phyloP scores from a whole-genome alignment of 352 stramenopile genomes.

The Globisporangium perplexum region DNA sequence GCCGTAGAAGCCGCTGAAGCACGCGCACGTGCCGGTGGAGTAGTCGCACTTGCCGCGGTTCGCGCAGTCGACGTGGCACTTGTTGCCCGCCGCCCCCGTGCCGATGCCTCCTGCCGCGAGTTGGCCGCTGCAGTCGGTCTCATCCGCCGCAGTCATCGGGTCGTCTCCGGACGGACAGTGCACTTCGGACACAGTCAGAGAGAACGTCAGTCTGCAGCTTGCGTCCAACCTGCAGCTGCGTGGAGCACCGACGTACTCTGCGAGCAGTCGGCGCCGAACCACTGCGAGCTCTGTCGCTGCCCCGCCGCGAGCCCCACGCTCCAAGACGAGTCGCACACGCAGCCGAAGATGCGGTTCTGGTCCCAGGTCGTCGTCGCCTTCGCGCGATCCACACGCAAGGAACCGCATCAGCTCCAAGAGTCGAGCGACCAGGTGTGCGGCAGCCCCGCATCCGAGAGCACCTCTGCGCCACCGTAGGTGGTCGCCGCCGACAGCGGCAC shows the following conservation, averaged over 20 bases:
- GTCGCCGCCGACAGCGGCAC: slow-evolving; percentile 52
- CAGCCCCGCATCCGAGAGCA: slow-evolving; percentile 1
- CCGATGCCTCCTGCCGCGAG: slow-evolving; percentile 30
- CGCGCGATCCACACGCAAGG: background rate
- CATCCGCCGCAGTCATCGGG: slow-evolving; percentile 66
- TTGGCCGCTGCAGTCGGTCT: slow-evolving; percentile 80
- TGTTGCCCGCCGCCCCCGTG: slow-evolving; percentile 35
- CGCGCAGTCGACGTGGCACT: slow-evolving; percentile 72
- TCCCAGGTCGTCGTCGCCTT: slow-evolving; percentile 65
- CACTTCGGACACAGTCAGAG: slow-evolving; percentile 18
- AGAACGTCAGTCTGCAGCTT: slow-evolving; percentile 4
- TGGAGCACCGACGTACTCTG: slow-evolving; percentile 24
- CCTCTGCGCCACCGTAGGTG: slow-evolving; percentile 49
- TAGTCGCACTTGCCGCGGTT: slow-evolving; percentile 79
- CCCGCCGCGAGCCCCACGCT: slow-evolving; percentile 56
- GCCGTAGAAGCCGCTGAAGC: slow-evolving; percentile 74
- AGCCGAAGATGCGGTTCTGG: slow-evolving; percentile 68
- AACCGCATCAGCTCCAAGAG: background rate
- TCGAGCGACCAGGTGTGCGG: background rate
- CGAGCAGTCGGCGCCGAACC: slow-evolving; percentile 88
- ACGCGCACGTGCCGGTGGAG: slow-evolving; percentile 50
- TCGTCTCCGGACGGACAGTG: slow-evolving; percentile 87
- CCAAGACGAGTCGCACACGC: slow-evolving; percentile 78
- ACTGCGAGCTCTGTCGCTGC: slow-evolving; percentile 80
- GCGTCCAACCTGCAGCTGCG: too few relatives aligned